Base-by-base conservation (phyloP, 805 yeast genomes). In the Ogataea nonfermentans region DNA sequence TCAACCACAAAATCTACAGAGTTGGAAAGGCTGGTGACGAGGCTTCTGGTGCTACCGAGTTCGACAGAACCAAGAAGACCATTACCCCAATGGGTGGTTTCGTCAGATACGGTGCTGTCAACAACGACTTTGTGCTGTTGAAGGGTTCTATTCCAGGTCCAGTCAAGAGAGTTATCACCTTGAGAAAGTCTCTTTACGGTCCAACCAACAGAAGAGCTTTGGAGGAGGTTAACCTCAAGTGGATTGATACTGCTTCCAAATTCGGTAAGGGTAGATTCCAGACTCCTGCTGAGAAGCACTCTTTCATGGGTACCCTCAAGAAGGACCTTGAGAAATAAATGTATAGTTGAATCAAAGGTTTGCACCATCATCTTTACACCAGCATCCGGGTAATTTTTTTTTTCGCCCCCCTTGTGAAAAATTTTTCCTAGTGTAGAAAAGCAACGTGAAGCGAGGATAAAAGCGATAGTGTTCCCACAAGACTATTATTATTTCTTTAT, bases 241-340 rank as follows among this genome's bases (percentile, higher is more conserved):
- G 98, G 99, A 93, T 93, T 71, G 99, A 93, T 75, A 93, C 99
- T 65, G 96, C 99, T 70, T 93, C 99, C 68, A 90, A 91, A 78
- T 93, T 93, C 90, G 99, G 99, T 85, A 95, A 93, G 88, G 99
- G 99, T 82, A 93, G 99, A 84, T 93, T 93, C 98, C 99, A 93
- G 81, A 93, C 99, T 68, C 95, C 97, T 66, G 98, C 97, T 73
- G 99, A 93, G 83, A 95, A 95, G 90, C 89, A 84, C 70, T 95
- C 99, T 70, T 93, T 93, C 91, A 66, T 90, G 80, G 99, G 99
- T 80, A 91, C 99, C 68, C 84, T 93, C 73, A 93, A 93, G 95
- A 90, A 87, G 84, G 97, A 90, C 75, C 81, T 87, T 70, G 76
- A 47, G 51, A 47, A 47, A 32, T 47, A 47, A 33, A 37, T 43